A percentile compares a stretch with the other conserved stretches of the same genome.
Conservation (phyloP, 73 alveolate genomes). For the Blepharisma stoltei region DNA sequence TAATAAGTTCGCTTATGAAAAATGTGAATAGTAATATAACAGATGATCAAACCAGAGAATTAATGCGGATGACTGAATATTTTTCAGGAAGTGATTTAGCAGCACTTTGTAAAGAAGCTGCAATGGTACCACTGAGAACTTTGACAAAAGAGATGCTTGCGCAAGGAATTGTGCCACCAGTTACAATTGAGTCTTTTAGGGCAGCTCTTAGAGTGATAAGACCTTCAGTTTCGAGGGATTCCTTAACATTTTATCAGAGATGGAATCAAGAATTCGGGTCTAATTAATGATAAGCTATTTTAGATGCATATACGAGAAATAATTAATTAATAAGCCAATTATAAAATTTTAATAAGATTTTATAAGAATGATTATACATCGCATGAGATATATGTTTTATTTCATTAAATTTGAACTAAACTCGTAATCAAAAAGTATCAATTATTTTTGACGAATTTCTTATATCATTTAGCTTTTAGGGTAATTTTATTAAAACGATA, state of each 20-base stretch:
- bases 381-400: too few relatives aligned
- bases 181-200: constrained; percentile 8
- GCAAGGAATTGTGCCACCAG: constrained; percentile 29
- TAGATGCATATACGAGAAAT: too few relatives aligned
- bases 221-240: constrained; percentile 14
- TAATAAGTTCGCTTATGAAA: constrained; percentile 51
- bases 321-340: too few relatives aligned
- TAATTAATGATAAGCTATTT: not conserved
- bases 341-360: too few relatives aligned
- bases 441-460: too few relatives aligned
- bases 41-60: constrained; percentile 32
- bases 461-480: too few relatives aligned
- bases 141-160: constrained; percentile 29
- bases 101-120: constrained; percentile 69
- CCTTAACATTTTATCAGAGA: constrained; percentile 7
- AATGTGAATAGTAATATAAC: constrained; percentile 39
- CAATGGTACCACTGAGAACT: constrained; percentile 61
- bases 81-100: constrained; percentile 66
- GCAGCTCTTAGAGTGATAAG: constrained; percentile 17
- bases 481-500: too few relatives aligned
- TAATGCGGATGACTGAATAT: constrained; percentile 51
- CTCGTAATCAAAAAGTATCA: too few relatives aligned
- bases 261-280: constrained; percentile 26
- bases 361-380: too few relatives aligned
- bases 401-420: too few relatives aligned